Evolutionary conservation across 306 rosid genomes (phyloP).

Genomic region (Aeschynomene evenia): DNA sequence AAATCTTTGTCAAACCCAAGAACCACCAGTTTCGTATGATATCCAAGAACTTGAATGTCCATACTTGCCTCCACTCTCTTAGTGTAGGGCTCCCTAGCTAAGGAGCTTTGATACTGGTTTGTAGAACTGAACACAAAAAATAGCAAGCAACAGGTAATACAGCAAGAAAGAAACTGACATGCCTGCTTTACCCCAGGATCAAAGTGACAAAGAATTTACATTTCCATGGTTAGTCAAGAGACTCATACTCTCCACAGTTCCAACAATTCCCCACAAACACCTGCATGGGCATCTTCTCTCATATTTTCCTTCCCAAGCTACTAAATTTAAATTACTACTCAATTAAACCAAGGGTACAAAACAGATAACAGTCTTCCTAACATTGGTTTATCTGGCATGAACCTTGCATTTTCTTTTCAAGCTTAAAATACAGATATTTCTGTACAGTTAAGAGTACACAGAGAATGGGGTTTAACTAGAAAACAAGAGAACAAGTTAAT

Average conservation of each 20-base stretch:
- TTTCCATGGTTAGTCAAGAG: not conserved
- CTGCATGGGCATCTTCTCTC: too few species aligned
- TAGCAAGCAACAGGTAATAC: not conserved
- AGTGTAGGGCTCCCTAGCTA: not conserved
- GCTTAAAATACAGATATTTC: not conserved
- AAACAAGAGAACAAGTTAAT: not conserved
- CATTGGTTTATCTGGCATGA: not conserved
- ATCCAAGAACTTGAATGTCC: not conserved
- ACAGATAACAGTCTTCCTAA: not conserved
- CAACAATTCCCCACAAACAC: not conserved
- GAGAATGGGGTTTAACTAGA: not conserved
- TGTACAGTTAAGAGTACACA: not conserved
- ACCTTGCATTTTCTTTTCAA: not conserved
- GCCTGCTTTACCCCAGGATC: not conserved
- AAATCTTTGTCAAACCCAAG: not conserved
- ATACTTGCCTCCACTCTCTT: not conserved
- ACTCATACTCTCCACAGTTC: not conserved
- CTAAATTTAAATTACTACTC: too few species aligned
- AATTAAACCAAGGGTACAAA: not conserved
- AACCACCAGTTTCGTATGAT: not conserved
- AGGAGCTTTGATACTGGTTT: not conserved
- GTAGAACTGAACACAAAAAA: not conserved
- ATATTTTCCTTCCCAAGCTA: not conserved
- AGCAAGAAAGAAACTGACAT: not conserved
- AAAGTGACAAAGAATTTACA: not conserved